These are phyloP conservation scores for Monosporascus sp. DNA, from an alignment of 2,329 filamentous ascomycete genomes.

Conservation along the genomic window DNA sequence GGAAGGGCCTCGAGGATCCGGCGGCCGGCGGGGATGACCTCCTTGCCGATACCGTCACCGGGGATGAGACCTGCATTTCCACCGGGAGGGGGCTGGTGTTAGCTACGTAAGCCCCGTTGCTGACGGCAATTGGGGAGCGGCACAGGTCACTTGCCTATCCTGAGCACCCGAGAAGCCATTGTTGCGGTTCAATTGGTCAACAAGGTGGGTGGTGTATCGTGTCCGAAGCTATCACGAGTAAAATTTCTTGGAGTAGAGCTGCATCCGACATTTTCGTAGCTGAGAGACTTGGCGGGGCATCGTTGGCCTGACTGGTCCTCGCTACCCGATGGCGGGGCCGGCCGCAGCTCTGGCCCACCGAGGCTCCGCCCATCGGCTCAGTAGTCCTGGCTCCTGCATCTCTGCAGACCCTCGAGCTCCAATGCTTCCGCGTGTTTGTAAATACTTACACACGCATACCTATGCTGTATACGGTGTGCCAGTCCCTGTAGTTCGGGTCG, in stretches of 20 bases:
- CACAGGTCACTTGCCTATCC: conserved; percentile 52
- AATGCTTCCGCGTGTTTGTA: not conserved
- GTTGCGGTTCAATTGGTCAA: conserved; percentile 28
- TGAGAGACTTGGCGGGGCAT: too few species aligned
- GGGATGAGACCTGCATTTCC: conserved; percentile 74
- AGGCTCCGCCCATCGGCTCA: not conserved
- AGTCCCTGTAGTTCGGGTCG: too few species aligned
- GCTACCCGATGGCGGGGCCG: not conserved
- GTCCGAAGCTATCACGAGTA: conserved; percentile 9
- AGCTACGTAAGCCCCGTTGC: not conserved
- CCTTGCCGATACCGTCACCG: conserved; percentile 95
- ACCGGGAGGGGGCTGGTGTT: not conserved
- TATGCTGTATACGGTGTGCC: too few species aligned
- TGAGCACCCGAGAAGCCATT: conserved; percentile 61
- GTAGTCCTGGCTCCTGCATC: not conserved
- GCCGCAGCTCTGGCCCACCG: not conserved
- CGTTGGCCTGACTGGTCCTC: too few species aligned
- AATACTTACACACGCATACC: too few species aligned
- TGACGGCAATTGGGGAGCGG: not conserved
- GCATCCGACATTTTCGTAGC: too few species aligned
- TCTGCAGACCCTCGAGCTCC: not conserved
- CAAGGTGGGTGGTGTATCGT: not conserved
- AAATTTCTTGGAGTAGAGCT: not conserved
- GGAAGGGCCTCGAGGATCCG: conserved; percentile 90
- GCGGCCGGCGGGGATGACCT: conserved; percentile 93